Base-by-base conservation (phyloP, 305 asterid genomes). In the Caryopteris hybrid region DNA sequence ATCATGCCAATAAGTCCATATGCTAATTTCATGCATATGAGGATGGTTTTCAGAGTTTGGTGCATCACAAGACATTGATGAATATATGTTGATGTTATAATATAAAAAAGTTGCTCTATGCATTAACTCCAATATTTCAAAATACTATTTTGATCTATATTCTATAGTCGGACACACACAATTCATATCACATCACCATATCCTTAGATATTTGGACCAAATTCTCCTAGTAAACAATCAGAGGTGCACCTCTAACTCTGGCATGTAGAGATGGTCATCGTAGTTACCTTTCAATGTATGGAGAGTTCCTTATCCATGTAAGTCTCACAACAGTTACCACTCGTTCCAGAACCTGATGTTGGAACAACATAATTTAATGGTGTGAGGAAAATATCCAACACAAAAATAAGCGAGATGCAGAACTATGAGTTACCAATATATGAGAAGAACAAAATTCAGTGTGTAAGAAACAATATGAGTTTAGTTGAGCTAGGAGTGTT, bases 251-350 rank as follows among this genome's bases (percentile, higher is more conserved):
- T 55, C 6, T 65, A 61, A 46, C 25, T 59, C 43, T 64, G 58
- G 39, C 46, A 65, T 47, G 71, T 17, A 46, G 14, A 64, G 66
- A 61, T 38, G 54, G 31, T 54, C 8, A 61, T 17, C 25, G 47
- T 12, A 54, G 47, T 68, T 67, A 93, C 99, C 96, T 87, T 61
- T 85, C 92, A 65, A 79, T 51, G 70, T 78, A 83, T n/a, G 90
- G 90, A 7, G 99, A 85, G 70, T 87, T 86, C 76, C 96, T 84
- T 66, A 88, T 81, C 99, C 99, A 93, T n/a, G 97, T 87, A 53
- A 93, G 83, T 62, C 80, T 90, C 69, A 84, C 31, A 67, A 87
- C 76, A 70, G 92, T 75, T 66, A 64, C 77, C 73, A 84, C 66
- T 51, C 87, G 84, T 63, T 84, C 81, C 42, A 93, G 89, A 78